These are phyloP conservation scores for Apiospora malaysiana DNA, from an alignment of 2,329 filamentous ascomycete genomes.

Conservation along the genomic window DNA sequence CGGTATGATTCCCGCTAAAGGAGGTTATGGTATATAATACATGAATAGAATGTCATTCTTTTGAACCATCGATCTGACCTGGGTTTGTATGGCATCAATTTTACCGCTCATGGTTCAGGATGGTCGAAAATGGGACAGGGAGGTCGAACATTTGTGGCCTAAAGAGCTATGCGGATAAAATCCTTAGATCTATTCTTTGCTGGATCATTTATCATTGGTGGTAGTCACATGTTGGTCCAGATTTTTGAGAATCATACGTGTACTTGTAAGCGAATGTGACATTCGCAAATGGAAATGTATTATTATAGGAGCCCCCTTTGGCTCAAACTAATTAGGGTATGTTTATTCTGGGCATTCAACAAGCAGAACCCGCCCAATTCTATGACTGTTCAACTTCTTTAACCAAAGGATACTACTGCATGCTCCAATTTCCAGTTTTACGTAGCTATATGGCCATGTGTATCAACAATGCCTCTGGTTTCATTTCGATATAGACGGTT, in stretches of 20 bases:
- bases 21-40: not conserved
- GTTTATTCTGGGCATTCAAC: not conserved
- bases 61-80: not conserved
- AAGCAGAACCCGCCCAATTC: not conserved
- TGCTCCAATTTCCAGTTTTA: not conserved
- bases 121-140: too few relatives aligned
- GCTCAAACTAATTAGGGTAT: slow-evolving; percentile 17
- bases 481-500: not conserved
- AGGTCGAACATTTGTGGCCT: too few relatives aligned
- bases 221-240: not conserved
- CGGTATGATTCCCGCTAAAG: not conserved
- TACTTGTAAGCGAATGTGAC: not conserved
- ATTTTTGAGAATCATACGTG: not conserved
- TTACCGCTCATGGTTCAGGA: too few relatives aligned
- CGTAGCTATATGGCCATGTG: not conserved
- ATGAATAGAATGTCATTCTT: not conserved
- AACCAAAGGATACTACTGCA: not conserved
- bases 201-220: not conserved
- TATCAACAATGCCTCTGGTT: not conserved
- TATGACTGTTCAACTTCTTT: not conserved
- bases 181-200: too few relatives aligned
- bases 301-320: slow-evolving; percentile 4
- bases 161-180: too few relatives aligned
- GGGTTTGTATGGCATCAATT: not conserved
- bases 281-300: not conserved